Conservation (phyloP, 202 grass and related monocot species). For the Hordeum pubiflorum region DNA sequence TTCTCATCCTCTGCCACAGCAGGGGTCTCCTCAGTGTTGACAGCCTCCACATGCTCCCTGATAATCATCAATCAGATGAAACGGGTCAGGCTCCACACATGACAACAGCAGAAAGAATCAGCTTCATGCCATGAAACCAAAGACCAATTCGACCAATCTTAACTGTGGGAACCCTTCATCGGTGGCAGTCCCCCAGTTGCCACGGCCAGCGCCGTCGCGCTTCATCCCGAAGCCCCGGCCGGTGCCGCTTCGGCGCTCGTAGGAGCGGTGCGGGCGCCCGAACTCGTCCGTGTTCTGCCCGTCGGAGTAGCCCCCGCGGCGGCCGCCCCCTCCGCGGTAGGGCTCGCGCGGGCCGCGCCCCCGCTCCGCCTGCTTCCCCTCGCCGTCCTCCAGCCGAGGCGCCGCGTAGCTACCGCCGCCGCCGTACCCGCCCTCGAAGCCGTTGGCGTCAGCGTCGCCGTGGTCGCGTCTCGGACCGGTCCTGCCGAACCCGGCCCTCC, state of each 20-base stretch:
- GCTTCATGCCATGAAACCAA: neutral
- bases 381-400: constrained; percentile 15
- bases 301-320: constrained; percentile 33
- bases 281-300: constrained; percentile 43
- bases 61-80: neutral
- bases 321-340: constrained; percentile 50
- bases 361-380: constrained; percentile 20
- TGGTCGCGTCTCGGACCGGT: constrained; percentile 29
- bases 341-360: constrained; percentile 27
- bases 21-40: constrained; percentile 30
- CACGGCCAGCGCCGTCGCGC: constrained; percentile 59
- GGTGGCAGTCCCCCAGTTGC: constrained; percentile 63
- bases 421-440: constrained; percentile 27
- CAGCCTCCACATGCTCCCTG: constrained; percentile 29
- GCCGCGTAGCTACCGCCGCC: neutral
- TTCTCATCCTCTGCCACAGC: constrained; percentile 26
- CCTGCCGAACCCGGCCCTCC: constrained; percentile 22
- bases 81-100: neutral
- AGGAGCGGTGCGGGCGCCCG: constrained; percentile 35
- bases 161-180: constrained; percentile 52
- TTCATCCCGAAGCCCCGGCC: constrained; percentile 69
- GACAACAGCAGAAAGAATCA: neutral
- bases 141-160: constrained; percentile 1
- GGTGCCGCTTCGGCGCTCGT: constrained; percentile 72
- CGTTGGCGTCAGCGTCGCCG: constrained; percentile 35